phyloP scores from a whole-genome alignment of 495 filamentous ascomycete species.

The Wilcoxina mikolae region DNA sequence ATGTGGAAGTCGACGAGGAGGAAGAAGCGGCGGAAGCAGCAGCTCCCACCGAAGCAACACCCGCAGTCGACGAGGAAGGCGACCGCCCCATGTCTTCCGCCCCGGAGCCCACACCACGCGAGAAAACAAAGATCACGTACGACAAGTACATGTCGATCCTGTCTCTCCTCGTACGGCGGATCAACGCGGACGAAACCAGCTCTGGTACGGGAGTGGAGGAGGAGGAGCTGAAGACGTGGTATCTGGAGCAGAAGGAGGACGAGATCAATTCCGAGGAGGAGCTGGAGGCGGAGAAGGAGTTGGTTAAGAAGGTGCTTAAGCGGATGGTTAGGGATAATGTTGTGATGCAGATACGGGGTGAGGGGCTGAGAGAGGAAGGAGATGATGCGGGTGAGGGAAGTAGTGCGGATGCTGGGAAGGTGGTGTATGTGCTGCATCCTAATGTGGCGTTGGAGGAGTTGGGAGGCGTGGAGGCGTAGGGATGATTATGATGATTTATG shows the following conservation, averaged over 20 bases:
- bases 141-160: constrained; percentile 88
- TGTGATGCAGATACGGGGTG: constrained; percentile 77
- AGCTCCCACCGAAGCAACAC: too few relatives aligned
- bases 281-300: constrained; percentile 53
- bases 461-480: background rate
- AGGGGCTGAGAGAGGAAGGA: constrained; percentile 49
- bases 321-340: constrained; percentile 96
- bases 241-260: constrained; percentile 80
- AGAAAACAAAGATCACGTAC: constrained; percentile 81
- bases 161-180: constrained; percentile 63
- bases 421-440: constrained; percentile 84
- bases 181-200: constrained; percentile 59
- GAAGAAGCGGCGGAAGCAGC: constrained; percentile 30
- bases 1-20: constrained; percentile 88
- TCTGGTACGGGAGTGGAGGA: constrained; percentile 79
- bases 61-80: constrained; percentile 37
- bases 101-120: constrained; percentile 32
- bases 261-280: constrained; percentile 71
- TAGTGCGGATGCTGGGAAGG: constrained; percentile 33
- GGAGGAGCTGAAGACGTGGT: constrained; percentile 76
- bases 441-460: constrained; percentile 52
- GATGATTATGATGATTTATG: background rate
- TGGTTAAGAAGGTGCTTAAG: constrained; percentile 82
- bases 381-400: constrained; percentile 37
- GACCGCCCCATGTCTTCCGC: constrained; percentile 56